Percentiles rank a stretch among this genome's conserved stretches.
Conservation (phyloP, 2,329 filamentous ascomycete genomes). For the Aureobasidium sp. region DNA sequence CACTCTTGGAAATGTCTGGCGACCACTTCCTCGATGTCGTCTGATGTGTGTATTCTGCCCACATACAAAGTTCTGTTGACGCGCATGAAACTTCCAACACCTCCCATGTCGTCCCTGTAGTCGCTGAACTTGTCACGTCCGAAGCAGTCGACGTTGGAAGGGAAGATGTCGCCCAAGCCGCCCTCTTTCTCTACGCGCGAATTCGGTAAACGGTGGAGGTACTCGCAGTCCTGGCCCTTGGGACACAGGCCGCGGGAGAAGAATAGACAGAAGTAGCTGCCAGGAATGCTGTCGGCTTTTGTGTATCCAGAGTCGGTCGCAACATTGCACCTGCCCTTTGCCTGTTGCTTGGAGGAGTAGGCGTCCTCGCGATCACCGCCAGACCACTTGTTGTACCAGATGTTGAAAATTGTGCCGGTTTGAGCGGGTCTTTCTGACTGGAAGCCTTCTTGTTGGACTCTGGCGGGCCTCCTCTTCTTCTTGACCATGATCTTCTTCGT, state of each 20-base stretch:
- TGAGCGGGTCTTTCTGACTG: slow-evolving; percentile 81
- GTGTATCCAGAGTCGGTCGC: slow-evolving; percentile 53
- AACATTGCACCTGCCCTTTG: slow-evolving; percentile 80
- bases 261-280: slow-evolving; percentile 86
- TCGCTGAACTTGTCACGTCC: slow-evolving; percentile 86
- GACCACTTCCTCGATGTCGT: slow-evolving; percentile 95
- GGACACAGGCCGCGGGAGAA: slow-evolving; percentile 77
- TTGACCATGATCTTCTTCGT: slow-evolving; percentile 89
- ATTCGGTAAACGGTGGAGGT: slow-evolving; percentile 79
- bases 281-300: slow-evolving; percentile 40
- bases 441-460: slow-evolving; percentile 82
- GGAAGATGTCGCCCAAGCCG: slow-evolving; percentile 74
- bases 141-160: slow-evolving; percentile 91
- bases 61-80: slow-evolving; percentile 93
- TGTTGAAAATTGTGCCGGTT: slow-evolving; percentile 93
- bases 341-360: slow-evolving; percentile 72
- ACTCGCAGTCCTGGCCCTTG: slow-evolving; percentile 87
- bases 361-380: slow-evolving; percentile 93
- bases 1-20: slow-evolving; percentile 93
- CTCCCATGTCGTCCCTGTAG: slow-evolving; percentile 93
- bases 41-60: slow-evolving; percentile 86
- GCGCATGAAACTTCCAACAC: slow-evolving; percentile 86
- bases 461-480: slow-evolving; percentile 81
- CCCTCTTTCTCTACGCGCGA: slow-evolving; percentile 28
- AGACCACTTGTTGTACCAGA: slow-evolving; percentile 98